Evolutionary conservation across 108 stramenopile species (phyloP), one percentile per base, ranked within the genome.

Genomic region (Pseudonitzschia pungens): DNA sequence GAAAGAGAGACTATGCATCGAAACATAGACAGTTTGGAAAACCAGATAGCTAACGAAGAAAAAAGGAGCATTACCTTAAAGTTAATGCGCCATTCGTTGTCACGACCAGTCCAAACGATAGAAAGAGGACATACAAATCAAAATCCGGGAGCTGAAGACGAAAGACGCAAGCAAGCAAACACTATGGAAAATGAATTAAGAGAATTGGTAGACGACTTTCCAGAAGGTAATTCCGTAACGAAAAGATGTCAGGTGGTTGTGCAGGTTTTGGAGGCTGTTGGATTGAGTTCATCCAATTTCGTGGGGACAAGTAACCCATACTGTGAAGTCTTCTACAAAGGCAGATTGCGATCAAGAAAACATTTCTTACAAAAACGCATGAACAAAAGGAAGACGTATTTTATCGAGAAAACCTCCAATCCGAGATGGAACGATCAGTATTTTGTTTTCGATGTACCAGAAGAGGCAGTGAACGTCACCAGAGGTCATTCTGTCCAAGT

Each of bases 381-480:
- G 51, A 76, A 83, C 65, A 78, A 67, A 31, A 41, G 81, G 50
- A 84, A 86, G 57, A 96, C 96, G 11, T 96, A 96, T 65, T 90
- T 78, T 71, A 75, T 92, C 4, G 85, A 89, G 58, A 89, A 89
- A 77, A 86, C 86, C 22, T 54, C 90, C 1, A 78, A 85, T 43
- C 96, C 96, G 18, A 72, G 77, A 58, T 96, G 96, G 96, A 84
- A 76, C 27, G 77, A 86, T 60, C 93, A 95, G 69, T 66, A 68
- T 5, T 96, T 96, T 76, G 87, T 93, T 20, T 94, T 94, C 67
- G 84, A 96, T 76, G 88, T 96, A 2, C 92, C 92, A 50, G 70
- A 66, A 40, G 79, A 82, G 51, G 92, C 95, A 52, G 76, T 85
- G 1, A 22, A 69, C 27, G 81, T 83, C 41, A 90, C 89, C 15